These are phyloP conservation scores for Rhizopogon salebrosus DNA, from an alignment of 768 basidiomycete species.

Conservation along the genomic window DNA sequence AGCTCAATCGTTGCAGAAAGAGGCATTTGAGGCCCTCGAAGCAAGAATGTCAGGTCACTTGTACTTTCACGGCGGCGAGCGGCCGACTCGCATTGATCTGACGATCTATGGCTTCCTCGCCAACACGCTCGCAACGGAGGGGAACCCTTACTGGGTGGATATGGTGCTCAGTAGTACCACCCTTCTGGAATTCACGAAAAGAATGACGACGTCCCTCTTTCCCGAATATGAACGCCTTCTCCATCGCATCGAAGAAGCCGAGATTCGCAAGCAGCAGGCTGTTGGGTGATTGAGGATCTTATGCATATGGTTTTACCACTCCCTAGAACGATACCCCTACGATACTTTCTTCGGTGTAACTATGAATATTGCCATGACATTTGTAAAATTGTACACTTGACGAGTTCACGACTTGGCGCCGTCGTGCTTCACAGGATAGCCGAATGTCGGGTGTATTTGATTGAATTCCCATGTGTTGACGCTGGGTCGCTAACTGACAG, in stretches of 20 bases:
- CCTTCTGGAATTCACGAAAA: constrained; percentile 14
- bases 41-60: constrained; percentile 17
- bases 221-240: constrained; percentile 22
- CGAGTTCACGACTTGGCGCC: too few relatives aligned
- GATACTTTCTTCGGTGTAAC: too few relatives aligned
- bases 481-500: neutral
- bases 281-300: neutral
- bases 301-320: too few relatives aligned
- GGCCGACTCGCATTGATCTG: constrained; percentile 25
- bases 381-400: too few relatives aligned
- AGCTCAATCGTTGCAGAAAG: constrained; percentile 23
- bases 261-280: constrained; percentile 1
- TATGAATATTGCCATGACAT: too few relatives aligned
- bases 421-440: too few relatives aligned
- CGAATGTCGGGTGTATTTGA: too few relatives aligned
- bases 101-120: constrained; percentile 27
- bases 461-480: too few relatives aligned
- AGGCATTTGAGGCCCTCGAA: constrained; percentile 26
- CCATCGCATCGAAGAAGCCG: constrained; percentile 1
- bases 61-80: constrained; percentile 21
- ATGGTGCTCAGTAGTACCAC: constrained; percentile 17
- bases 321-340: too few relatives aligned
- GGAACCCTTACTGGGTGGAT: constrained; percentile 22
- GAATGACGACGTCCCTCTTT: constrained; percentile 21
- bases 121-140: constrained; percentile 16